These are phyloP conservation scores for Urostyla sp. DNA, from an alignment of 73 alveolate genomes.

Conservation along the genomic window DNA sequence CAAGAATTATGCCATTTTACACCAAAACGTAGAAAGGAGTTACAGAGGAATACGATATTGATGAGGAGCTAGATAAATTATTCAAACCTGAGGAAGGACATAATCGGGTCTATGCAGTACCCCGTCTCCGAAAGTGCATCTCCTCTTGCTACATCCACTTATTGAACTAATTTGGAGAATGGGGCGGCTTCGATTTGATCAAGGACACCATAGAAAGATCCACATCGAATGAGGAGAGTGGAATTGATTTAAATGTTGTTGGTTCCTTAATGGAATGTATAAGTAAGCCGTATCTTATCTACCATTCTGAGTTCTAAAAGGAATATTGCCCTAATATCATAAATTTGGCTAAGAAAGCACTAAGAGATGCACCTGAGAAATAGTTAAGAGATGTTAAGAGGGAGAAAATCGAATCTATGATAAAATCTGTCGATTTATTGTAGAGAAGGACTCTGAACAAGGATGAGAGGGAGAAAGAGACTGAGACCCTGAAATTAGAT, in stretches of 20 bases:
- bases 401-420: conserved; percentile 72
- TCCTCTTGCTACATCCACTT: conserved; percentile 17
- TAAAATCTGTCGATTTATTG: conserved; percentile 58
- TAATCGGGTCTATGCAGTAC: conserved; percentile 35
- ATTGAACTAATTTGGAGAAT: conserved; percentile 35
- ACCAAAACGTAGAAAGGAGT: conserved; percentile 34
- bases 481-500: conserved; percentile 76
- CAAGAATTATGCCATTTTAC: conserved; percentile 65
- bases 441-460: conserved; percentile 66
- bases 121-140: conserved; percentile 55
- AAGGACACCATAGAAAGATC: neutral
- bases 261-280: conserved; percentile 53
- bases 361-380: conserved; percentile 71
- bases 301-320: conserved; percentile 62
- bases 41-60: conserved; percentile 30
- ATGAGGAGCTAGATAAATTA: conserved; percentile 26
- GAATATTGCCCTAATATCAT: conserved; percentile 61
- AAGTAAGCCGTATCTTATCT: conserved; percentile 66
- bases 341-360: conserved; percentile 49
- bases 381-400: conserved; percentile 71
- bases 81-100: conserved; percentile 23
- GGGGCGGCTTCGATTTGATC: conserved; percentile 51
- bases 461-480: conserved; percentile 60
- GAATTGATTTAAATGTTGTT: conserved; percentile 42
- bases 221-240: neutral